phyloP scores from a whole-genome alignment of 2,329 filamentous ascomycete species.

The Chaetothyriales sp. region DNA sequence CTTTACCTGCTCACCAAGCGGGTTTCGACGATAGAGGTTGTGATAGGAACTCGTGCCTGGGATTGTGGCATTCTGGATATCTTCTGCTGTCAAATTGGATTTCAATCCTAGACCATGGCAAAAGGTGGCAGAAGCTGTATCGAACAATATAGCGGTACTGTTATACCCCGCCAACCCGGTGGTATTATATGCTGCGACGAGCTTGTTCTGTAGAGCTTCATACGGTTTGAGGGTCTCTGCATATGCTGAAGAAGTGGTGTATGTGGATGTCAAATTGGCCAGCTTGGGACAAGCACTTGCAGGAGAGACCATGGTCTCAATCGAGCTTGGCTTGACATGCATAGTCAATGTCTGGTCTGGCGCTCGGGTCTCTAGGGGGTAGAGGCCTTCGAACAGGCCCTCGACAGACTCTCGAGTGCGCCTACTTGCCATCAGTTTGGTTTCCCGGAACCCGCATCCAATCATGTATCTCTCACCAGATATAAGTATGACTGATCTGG shows the following conservation, averaged over 20 bases:
- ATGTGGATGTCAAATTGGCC: conserved; percentile 1
- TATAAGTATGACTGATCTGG: conserved; percentile 2
- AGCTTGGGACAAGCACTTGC: conserved; percentile 2
- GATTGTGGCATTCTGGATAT: neutral
- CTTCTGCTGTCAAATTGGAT: neutral
- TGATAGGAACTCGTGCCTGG: conserved; percentile 2
- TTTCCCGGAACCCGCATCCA: neutral
- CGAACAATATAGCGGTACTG: neutral
- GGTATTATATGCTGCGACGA: conserved; percentile 1
- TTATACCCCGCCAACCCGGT: neutral
- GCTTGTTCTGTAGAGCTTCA: neutral
- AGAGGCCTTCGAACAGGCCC: conserved; percentile 2
- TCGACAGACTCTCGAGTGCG: conserved; percentile 2
- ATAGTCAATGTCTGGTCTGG: conserved; percentile 1
- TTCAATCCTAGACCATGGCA: conserved; percentile 3
- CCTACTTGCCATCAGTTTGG: neutral
- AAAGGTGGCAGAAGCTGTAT: neutral
- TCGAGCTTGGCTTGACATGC: conserved; percentile 2
- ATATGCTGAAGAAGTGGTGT: neutral
- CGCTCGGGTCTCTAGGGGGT: neutral
- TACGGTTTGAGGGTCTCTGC: neutral
- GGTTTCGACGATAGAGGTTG: conserved; percentile 1
- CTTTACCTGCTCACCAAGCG: neutral
- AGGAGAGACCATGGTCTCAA: conserved; percentile 1
- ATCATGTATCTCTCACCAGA: neutral